These are phyloP conservation scores for Vigna angularis DNA, from an alignment of 306 rosid species.

Conservation along the genomic window DNA sequence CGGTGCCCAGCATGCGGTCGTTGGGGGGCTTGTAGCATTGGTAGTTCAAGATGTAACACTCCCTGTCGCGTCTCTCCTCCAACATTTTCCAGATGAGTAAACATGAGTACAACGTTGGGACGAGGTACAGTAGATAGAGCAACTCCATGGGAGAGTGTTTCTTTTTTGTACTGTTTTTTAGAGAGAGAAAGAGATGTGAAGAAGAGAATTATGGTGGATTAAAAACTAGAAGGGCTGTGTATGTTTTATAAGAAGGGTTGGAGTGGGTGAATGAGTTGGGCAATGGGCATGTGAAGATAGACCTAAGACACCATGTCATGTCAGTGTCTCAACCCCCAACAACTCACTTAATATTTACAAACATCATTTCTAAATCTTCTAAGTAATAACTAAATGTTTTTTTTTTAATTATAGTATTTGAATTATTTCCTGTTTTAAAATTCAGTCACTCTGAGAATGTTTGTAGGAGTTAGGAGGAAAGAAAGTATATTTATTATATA, in stretches of 20 bases:
- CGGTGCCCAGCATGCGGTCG: slow-evolving; percentile 67
- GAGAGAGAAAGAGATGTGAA: no score
- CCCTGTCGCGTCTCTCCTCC: slow-evolving; percentile 53
- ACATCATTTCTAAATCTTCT: background rate
- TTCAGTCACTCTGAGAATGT: no score
- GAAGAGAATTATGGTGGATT: slow-evolving; percentile 10
- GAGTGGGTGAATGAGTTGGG: background rate
- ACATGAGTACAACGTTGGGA: slow-evolving; percentile 53
- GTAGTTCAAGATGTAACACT: slow-evolving; percentile 76
- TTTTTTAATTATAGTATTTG: background rate
- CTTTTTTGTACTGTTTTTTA: background rate
- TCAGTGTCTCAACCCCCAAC: slow-evolving; percentile 61
- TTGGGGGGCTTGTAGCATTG: slow-evolving; percentile 70
- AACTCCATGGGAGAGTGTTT: slow-evolving; percentile 59
- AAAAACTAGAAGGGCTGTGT: background rate
- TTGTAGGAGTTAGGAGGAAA: no score
- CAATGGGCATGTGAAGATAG: slow-evolving; percentile 47
- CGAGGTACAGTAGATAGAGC: slow-evolving; percentile 45
- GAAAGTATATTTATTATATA: no score
- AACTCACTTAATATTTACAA: background rate
- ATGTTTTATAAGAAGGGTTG: slow-evolving; percentile 44
- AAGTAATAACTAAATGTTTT: background rate
- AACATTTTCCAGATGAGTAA: slow-evolving; percentile 61
- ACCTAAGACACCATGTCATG: background rate
- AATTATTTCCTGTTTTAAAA: no score